Evolutionary conservation across 2,329 filamentous ascomycete genomes (phyloP).

Genomic region (Karstenula rhodostoma): DNA sequence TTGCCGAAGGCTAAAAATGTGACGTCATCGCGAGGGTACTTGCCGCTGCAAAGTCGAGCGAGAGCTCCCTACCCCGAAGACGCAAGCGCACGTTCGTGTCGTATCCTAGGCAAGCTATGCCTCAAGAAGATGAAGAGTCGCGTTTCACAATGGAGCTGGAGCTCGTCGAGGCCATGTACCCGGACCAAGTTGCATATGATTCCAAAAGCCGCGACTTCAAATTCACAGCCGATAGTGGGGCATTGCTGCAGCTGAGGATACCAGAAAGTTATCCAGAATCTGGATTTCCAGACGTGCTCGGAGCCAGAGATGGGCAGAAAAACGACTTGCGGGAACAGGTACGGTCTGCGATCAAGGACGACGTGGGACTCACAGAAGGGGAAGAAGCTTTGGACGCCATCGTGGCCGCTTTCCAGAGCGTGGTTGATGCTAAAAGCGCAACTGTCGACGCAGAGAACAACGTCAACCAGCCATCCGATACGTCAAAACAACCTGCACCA

Average conservation of each 20-base stretch:
- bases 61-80: background rate
- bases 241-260: constrained; percentile 48
- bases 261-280: constrained; percentile 50
- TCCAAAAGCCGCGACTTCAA: constrained; percentile 48
- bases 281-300: constrained; percentile 50
- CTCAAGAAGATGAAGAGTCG: constrained; percentile 3
- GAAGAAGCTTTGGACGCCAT: constrained; percentile 56
- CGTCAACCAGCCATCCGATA: background rate
- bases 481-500: constrained; percentile 6
- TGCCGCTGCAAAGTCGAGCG: background rate
- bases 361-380: constrained; percentile 41
- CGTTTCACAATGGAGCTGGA: constrained; percentile 44
- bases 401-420: constrained; percentile 48
- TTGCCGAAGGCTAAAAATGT: background rate
- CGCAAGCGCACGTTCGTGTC: background rate
- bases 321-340: constrained; percentile 48
- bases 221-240: constrained; percentile 36
- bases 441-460: background rate
- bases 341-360: constrained; percentile 36
- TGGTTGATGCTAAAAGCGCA: constrained; percentile 25
- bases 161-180: constrained; percentile 57
- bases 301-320: constrained; percentile 45
- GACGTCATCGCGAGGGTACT: background rate
- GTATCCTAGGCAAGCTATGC: background rate
- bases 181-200: constrained; percentile 48